Conservation (phyloP, 1,284 basidiomycete species). For the Leccinum ponderosum region DNA sequence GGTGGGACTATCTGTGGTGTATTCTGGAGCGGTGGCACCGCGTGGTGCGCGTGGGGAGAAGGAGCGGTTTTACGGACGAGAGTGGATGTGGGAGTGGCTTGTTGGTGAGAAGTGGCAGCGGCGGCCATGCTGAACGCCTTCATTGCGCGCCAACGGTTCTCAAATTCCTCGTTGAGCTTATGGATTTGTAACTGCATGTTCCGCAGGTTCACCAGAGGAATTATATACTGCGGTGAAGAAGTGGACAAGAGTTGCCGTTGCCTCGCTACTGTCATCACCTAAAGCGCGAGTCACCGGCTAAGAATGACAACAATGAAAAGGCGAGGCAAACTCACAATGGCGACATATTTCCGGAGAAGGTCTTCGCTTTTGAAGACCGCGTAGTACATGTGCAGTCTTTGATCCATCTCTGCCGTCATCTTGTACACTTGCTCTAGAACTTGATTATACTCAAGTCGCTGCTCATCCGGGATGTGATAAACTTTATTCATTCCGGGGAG, state of each 20-base stretch:
- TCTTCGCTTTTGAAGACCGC: slow-evolving; percentile 48
- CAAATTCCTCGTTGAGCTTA: slow-evolving; percentile 42
- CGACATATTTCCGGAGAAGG: slow-evolving; percentile 45
- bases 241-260: slow-evolving; percentile 50
- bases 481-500: slow-evolving; percentile 25
- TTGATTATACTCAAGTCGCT: slow-evolving; percentile 50
- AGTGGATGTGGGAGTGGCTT: slow-evolving; percentile 1
- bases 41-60: not conserved
- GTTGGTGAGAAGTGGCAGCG: slow-evolving; percentile 14
- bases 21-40: slow-evolving; percentile 21
- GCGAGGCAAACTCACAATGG: slow-evolving; percentile 49
- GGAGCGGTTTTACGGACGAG: slow-evolving; percentile 13
- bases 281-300: slow-evolving; percentile 8
- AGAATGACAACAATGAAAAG: slow-evolving; percentile 10
- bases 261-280: slow-evolving; percentile 53
- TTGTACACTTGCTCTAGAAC: slow-evolving; percentile 50
- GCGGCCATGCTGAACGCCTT: slow-evolving; percentile 11
- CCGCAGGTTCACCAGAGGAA: slow-evolving; percentile 45
- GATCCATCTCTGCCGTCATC: slow-evolving; percentile 46
- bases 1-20: slow-evolving; percentile 6
- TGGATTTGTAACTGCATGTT: slow-evolving; percentile 49
- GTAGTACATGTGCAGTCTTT: slow-evolving; percentile 49
- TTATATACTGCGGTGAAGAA: slow-evolving; percentile 46
- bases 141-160: slow-evolving; percentile 25
- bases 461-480: slow-evolving; percentile 49